Evolutionary conservation across 169 alveolate genomes (phyloP), one percentile per base, ranked within the genome.

Genomic region (Cryptosporidium tyzzeri): DNA sequence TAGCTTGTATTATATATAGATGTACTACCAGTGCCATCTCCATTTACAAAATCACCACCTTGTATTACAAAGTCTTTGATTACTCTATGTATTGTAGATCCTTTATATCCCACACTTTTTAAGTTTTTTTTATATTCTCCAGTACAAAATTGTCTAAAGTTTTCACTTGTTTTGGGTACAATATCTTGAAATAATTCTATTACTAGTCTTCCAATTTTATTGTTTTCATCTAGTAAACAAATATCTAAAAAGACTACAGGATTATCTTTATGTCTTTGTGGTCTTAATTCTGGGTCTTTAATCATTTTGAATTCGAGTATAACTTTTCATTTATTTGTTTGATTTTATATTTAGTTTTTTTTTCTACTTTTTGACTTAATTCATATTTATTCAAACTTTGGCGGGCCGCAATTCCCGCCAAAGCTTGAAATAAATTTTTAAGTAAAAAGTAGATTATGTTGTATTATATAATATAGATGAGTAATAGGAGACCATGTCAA

Each of bases 111-210:
- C n/a, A 97, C 95, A 33, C 98, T 96, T 29, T 96, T 95, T 51
- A 97, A 96, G 86, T 96, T 93, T 84, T 93, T 93, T 96, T 93
- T 95, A 75, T 70, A 92, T 70, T 96, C 98, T 1, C 99, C 99
- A 4, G 99, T 96, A 93, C 99, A 98, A 53, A 98, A 95, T 48
- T 97, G 97, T 62, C 99, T 94, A 94, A 98, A 98, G 91, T 98
- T 98, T 92, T 98, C 99, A 18, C 98, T 98, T 50, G 99, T 98
- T 89, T 96, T 97, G 14, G 99, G 99, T 14, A 96, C 99, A 45
- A 94, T 91, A 48, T 97, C 98, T 16, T 97, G 97, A 91, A 96
- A 98, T 26, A 98, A 93, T 80, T 97, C 99, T 84, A 98, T 95
- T 48, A 93, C 98, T 45, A 98, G 94, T 91, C 99, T 96, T 91